These are phyloP conservation scores for Knoxia roxburghii DNA, from an alignment of 257 asterid genomes.

Conservation along the genomic window DNA sequence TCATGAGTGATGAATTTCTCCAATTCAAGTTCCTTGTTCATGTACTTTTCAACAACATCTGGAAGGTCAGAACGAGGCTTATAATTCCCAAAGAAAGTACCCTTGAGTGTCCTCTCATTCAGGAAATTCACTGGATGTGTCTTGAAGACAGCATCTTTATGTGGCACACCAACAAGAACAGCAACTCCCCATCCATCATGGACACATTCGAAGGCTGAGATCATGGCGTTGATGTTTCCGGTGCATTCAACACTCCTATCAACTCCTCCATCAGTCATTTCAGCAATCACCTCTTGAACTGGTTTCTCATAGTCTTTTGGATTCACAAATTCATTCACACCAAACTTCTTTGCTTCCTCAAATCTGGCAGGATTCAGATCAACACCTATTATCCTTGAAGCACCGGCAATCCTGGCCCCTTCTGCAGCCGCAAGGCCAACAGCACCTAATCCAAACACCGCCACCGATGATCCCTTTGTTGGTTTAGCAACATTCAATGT, in stretches of 20 bases:
- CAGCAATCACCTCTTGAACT: constrained; percentile 71
- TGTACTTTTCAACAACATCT: constrained; percentile 55
- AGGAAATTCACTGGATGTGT: constrained; percentile 34
- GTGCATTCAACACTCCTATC: constrained; percentile 76
- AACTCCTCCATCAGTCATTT: constrained; percentile 70
- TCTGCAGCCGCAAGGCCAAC: constrained; percentile 98
- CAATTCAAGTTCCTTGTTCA: constrained; percentile 64
- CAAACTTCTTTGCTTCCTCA: constrained; percentile 60
- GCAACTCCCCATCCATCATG: constrained; percentile 91
- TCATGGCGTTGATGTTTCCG: constrained; percentile 37
- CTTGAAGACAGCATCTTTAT: constrained; percentile 49
- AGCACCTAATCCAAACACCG: constrained; percentile 81
- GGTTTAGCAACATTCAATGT: constrained; percentile 82
- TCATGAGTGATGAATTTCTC: constrained; percentile 63
- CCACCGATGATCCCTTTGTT: constrained; percentile 56
- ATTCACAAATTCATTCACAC: constrained; percentile 73
- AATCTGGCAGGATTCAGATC: constrained; percentile 51
- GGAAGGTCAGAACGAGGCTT: constrained; percentile 38
- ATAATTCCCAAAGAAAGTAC: too few species aligned
- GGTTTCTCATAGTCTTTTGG: constrained; percentile 62
- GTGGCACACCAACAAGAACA: constrained; percentile 67
- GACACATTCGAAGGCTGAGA: constrained; percentile 52
- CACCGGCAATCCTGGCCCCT: constrained; percentile 79
- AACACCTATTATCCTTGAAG: constrained; percentile 70
- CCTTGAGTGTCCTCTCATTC: too few species aligned